A percentile compares a stretch with the other conserved stretches of the same genome.
Evolutionary conservation across 1,139 yeast species (phyloP).

Genomic region (Insectozyma bohioensis): DNA sequence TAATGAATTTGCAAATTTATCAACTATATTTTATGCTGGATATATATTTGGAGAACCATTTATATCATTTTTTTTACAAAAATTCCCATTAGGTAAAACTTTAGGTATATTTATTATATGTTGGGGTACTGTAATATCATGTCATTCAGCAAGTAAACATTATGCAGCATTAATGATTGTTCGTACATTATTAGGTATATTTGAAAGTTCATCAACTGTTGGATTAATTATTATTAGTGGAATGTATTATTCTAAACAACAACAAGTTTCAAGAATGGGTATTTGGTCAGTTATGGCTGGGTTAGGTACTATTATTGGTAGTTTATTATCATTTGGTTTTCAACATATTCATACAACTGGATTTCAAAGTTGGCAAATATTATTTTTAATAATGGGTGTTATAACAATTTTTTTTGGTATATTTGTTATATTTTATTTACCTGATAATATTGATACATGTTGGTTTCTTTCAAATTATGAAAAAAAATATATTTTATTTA

Average conservation of each 20-base stretch:
- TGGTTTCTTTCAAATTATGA: constrained; percentile 29
- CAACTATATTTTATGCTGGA: constrained; percentile 45
- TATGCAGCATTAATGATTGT: constrained; percentile 44
- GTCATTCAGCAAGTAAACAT: constrained; percentile 33
- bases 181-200: constrained; percentile 40
- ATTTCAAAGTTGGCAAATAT: constrained; percentile 39
- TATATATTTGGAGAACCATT: constrained; percentile 50
- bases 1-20: constrained; percentile 41
- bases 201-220: constrained; percentile 46
- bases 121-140: constrained; percentile 43
- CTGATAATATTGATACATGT: constrained; percentile 32
- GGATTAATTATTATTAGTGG: constrained; percentile 43
- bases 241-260: constrained; percentile 42
- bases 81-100: constrained; percentile 39
- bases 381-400: constrained; percentile 38
- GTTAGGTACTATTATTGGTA: constrained; percentile 39
- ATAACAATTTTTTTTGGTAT: constrained; percentile 34
- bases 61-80: constrained; percentile 36
- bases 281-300: constrained; percentile 43
- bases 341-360: constrained; percentile 32
- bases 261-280: constrained; percentile 37
- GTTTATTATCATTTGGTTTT: constrained; percentile 40
- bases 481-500: constrained; percentile 28
- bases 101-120: constrained; percentile 33
- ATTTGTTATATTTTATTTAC: constrained; percentile 26